These are phyloP conservation scores for Aspergillus uvarum DNA, from an alignment of 2,329 filamentous ascomycete species.

Conservation along the genomic window DNA sequence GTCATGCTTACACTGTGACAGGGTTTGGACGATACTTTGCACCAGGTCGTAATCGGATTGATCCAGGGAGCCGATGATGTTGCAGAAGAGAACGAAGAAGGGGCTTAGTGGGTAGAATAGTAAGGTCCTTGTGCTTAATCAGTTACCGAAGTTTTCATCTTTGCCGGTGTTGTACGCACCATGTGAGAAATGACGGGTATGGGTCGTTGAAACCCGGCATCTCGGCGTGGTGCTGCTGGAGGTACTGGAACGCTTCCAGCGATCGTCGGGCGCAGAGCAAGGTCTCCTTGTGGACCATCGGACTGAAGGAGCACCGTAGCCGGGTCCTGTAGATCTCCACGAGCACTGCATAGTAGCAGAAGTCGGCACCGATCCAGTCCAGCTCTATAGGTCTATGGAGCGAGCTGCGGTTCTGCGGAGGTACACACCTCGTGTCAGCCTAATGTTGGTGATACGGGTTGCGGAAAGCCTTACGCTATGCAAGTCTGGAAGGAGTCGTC, in stretches of 20 bases:
- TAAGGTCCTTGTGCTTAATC: not conserved
- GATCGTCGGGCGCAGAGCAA: not conserved
- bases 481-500: not conserved
- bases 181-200: not conserved
- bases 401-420: not conserved
- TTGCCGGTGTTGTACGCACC: not conserved
- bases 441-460: not conserved
- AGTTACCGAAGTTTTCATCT: not conserved
- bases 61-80: conserved; percentile 23
- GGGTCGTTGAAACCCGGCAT: not conserved
- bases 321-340: not conserved
- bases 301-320: not conserved
- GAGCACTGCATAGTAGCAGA: not conserved
- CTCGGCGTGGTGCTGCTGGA: not conserved
- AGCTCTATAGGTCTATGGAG: not conserved
- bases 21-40: conserved; percentile 16
- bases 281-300: not conserved
- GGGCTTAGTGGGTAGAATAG: conserved; percentile 23
- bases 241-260: not conserved
- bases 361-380: not conserved
- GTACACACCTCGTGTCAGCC: not conserved
- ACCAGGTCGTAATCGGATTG: conserved; percentile 21
- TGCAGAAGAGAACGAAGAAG: conserved; percentile 28
- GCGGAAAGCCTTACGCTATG: not conserved
- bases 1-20: conserved; percentile 19